Evolutionary conservation across 2,329 filamentous ascomycete species (phyloP).

Genomic region (Fusarium tjaetaba): DNA sequence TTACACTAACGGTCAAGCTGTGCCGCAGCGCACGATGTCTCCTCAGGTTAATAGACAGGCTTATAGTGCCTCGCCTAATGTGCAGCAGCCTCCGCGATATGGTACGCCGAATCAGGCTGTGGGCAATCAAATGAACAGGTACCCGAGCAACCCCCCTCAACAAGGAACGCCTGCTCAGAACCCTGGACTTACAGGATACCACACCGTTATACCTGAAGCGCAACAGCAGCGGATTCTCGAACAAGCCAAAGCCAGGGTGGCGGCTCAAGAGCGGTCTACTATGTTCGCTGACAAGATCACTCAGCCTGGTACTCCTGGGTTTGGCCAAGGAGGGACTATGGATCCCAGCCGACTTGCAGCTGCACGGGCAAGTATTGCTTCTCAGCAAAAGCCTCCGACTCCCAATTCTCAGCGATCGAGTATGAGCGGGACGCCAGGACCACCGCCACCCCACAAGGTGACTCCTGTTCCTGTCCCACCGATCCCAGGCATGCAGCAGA

Average conservation of each 20-base stretch:
- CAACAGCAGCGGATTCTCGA: conserved; percentile 63
- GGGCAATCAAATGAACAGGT: conserved; percentile 46
- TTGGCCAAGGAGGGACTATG: conserved; percentile 38
- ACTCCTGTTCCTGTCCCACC: conserved; percentile 57
- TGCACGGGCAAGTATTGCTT: conserved; percentile 50
- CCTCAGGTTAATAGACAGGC: conserved; percentile 54
- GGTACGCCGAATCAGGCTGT: conserved; percentile 45
- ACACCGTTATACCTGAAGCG: conserved; percentile 60
- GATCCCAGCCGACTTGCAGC: conserved; percentile 47
- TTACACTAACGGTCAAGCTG: conserved; percentile 57
- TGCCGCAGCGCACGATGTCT: conserved; percentile 56
- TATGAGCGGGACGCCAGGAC: conserved; percentile 50
- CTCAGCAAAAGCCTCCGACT: conserved; percentile 51
- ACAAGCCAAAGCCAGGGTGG: conserved; percentile 60
- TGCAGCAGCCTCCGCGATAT: conserved; percentile 49
- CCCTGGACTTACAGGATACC: conserved; percentile 56
- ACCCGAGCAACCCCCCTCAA: conserved; percentile 47
- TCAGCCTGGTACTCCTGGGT: conserved; percentile 55
- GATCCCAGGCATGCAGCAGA: conserved; percentile 52
- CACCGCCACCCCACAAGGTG: conserved; percentile 53
- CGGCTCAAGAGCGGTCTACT: conserved; percentile 55
- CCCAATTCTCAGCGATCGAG: conserved; percentile 45
- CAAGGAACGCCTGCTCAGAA: conserved; percentile 48
- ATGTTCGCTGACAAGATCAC: conserved; percentile 56
- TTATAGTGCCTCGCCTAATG: conserved; percentile 54